A percentile compares a stretch with the other conserved stretches of the same genome.
phyloP scores from a whole-genome alignment of 768 basidiomycete species.

The Tubosaeta sp. region DNA sequence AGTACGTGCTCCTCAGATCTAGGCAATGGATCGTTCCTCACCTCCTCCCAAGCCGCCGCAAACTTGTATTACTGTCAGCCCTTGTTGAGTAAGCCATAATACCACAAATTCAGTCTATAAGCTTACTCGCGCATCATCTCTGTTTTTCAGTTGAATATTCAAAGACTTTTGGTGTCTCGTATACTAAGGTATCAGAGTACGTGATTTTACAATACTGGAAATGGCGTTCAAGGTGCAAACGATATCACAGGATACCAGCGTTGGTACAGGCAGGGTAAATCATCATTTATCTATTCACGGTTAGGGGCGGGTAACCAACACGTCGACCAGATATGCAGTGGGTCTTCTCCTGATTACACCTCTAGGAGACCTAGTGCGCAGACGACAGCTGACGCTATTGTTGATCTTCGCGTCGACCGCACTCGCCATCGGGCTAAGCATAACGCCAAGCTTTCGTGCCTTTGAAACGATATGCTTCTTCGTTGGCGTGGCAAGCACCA shows the following conservation, averaged over 20 bases:
- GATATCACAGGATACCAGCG: slow-evolving; percentile 51
- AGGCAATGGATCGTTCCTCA: no score
- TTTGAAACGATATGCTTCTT: slow-evolving; percentile 71
- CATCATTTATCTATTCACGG: neutral
- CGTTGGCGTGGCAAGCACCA: slow-evolving; percentile 64
- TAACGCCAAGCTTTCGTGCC: slow-evolving; percentile 53
- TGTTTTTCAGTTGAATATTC: slow-evolving; percentile 33
- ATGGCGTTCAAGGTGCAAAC: neutral
- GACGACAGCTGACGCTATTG: slow-evolving; percentile 64
- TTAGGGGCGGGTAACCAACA: neutral
- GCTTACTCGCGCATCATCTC: neutral
- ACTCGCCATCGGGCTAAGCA: slow-evolving; percentile 67
- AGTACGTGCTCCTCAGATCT: no score
- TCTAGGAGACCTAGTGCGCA: slow-evolving; percentile 75
- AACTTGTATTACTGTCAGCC: slow-evolving; percentile 87
- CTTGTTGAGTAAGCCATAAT: slow-evolving; percentile 51
- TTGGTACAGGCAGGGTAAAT: slow-evolving; percentile 63
- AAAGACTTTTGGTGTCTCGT: slow-evolving; percentile 35
- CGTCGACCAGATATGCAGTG: slow-evolving; percentile 53
- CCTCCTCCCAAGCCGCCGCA: slow-evolving; percentile 46
- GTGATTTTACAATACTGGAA: slow-evolving; percentile 3
- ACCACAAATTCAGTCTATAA: neutral
- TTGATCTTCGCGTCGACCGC: slow-evolving; percentile 50
- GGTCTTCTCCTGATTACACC: slow-evolving; percentile 77
- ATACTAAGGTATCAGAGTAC: slow-evolving; percentile 33